Conservation (phyloP, 208 protist species). For the Leptomonas seymouri region DNA sequence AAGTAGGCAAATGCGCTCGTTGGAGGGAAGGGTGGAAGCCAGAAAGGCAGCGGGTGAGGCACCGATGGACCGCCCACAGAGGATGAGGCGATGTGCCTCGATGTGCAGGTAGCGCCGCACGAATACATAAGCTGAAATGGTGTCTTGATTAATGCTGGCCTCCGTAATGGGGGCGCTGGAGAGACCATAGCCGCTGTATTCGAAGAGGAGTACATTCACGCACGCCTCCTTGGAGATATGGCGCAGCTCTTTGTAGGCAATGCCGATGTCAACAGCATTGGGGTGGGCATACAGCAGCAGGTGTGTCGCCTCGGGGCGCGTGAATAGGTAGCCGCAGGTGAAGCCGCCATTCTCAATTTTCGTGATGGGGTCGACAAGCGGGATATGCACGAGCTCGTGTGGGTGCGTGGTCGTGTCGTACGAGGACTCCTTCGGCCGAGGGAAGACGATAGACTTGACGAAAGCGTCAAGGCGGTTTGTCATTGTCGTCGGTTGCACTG, state of each 20-base stretch:
- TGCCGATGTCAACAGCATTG: slow-evolving; percentile 86
- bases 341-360: slow-evolving; percentile 58
- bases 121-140: slow-evolving; percentile 72
- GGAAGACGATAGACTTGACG: slow-evolving; percentile 78
- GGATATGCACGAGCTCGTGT: slow-evolving; percentile 62
- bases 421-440: slow-evolving; percentile 56
- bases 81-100: slow-evolving; percentile 58
- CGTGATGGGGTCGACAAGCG: slow-evolving; percentile 50
- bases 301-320: slow-evolving; percentile 53
- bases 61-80: slow-evolving; percentile 86
- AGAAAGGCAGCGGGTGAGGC: slow-evolving; percentile 60
- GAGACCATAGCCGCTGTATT: slow-evolving; percentile 88
- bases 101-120: slow-evolving; percentile 51
- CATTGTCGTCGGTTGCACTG: slow-evolving; percentile 29
- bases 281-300: slow-evolving; percentile 85
- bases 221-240: slow-evolving; percentile 56
- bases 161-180: slow-evolving; percentile 54
- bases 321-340: slow-evolving; percentile 62
- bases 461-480: slow-evolving; percentile 58
- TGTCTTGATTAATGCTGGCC: slow-evolving; percentile 63
- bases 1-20: slow-evolving; percentile 51
- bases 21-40: slow-evolving; percentile 40
- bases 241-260: slow-evolving; percentile 71
- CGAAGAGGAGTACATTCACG: slow-evolving; percentile 69
- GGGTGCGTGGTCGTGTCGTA: slow-evolving; percentile 54